Evolutionary conservation across 352 stramenopile genomes (phyloP).

Genomic region (Phytopythium sindhum): DNA sequence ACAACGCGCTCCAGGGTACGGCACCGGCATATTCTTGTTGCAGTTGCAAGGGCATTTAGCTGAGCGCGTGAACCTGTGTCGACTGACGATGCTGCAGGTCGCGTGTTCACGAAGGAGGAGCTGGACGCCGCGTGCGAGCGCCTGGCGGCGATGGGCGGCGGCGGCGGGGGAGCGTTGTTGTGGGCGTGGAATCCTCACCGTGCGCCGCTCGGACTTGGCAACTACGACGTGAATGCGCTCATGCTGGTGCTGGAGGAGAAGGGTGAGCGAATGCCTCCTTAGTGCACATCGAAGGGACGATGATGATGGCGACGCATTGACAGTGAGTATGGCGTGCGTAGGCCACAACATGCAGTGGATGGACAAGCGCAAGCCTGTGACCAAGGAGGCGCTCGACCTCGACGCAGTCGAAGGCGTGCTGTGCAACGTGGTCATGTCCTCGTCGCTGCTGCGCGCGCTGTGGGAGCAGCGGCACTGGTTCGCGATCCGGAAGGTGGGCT

Average conservation of each 20-base stretch:
- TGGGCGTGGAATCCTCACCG: conserved; percentile 65
- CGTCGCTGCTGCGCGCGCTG: conserved; percentile 37
- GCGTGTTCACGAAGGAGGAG: conserved; percentile 40
- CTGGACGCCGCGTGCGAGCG: conserved; percentile 48
- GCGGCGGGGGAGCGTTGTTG: conserved; percentile 11
- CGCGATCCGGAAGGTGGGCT: conserved; percentile 49
- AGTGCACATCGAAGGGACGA: background rate
- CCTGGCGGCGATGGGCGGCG: conserved; percentile 19
- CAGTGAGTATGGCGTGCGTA: conserved; percentile 6
- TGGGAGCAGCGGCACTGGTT: conserved; percentile 81
- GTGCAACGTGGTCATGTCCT: conserved; percentile 59
- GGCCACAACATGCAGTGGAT: conserved; percentile 66
- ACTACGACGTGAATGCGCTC: conserved; percentile 82
- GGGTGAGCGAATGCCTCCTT: conserved; percentile 35
- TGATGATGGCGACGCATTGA: background rate
- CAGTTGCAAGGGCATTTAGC: too few relatives aligned
- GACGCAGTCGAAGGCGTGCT: conserved; percentile 49
- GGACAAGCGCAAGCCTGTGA: conserved; percentile 54
- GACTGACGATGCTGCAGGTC: conserved; percentile 20
- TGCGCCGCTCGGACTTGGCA: conserved; percentile 61
- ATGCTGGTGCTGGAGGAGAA: conserved; percentile 54
- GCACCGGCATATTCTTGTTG: background rate
- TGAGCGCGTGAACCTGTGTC: background rate
- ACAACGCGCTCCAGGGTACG: conserved; percentile 73
- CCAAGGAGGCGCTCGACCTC: conserved; percentile 38